Conservation (phyloP, 495 filamentous ascomycete species). For the Aspergillus taichungensis region DNA sequence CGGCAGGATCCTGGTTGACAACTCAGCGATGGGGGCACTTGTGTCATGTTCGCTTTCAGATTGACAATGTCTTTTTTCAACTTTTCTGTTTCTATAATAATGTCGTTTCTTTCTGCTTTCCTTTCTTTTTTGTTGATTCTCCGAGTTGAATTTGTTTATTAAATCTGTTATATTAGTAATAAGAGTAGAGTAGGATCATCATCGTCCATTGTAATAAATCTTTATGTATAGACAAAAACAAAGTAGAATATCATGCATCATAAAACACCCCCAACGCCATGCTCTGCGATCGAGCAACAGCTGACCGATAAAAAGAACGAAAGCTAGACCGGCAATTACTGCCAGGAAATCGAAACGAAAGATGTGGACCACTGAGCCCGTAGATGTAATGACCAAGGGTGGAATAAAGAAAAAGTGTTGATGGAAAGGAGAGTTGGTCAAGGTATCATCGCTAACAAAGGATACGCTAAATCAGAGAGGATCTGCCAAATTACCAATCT, state of each 20-base stretch:
- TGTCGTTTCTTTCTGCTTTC: no score
- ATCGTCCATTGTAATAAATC: no score
- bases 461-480: neutral
- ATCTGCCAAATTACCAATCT: neutral
- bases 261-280: constrained; percentile 9
- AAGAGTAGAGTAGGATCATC: no score
- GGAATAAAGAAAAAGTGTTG: neutral
- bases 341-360: neutral
- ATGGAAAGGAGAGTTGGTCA: neutral
- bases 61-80: no score
- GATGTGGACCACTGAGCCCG: no score
- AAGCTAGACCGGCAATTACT: neutral
- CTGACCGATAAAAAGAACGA: constrained; percentile 1
- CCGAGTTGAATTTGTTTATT: no score
- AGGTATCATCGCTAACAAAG: constrained; percentile 6
- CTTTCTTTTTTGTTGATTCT: no score
- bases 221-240: neutral
- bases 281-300: constrained; percentile 7
- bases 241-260: neutral
- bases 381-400: neutral
- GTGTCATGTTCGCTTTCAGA: no score
- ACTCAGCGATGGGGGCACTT: no score
- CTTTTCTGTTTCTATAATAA: no score
- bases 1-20: no score
- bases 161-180: neutral